Conservation (phyloP, 192 early-diverging fungal genomes). For the Phlyctochytrium planicorne region DNA sequence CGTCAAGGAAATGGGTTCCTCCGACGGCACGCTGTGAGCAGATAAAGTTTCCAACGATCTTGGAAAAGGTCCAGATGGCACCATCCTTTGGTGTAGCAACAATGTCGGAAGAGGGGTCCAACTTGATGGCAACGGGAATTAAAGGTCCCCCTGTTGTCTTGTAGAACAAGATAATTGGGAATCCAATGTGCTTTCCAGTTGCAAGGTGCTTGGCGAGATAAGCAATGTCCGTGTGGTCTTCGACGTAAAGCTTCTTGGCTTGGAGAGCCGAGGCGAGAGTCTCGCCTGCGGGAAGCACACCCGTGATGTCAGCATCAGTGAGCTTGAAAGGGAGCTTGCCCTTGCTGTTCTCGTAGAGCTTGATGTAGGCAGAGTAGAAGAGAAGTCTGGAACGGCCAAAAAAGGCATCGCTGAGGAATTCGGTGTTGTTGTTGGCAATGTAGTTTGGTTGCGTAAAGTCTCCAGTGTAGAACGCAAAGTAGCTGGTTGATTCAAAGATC, state of each 20-base stretch:
- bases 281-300: background rate
- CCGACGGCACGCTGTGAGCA: background rate
- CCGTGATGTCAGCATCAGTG: background rate
- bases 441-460: background rate
- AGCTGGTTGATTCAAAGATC: background rate
- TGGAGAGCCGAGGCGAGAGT: background rate
- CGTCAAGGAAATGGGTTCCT: background rate
- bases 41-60: background rate
- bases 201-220: background rate
- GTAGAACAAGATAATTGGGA: background rate
- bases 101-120: background rate
- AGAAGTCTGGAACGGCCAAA: background rate
- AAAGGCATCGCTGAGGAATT: background rate
- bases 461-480: background rate
- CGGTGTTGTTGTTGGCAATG: background rate
- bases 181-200: background rate
- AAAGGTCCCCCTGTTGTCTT: background rate
- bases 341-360: too few relatives aligned
- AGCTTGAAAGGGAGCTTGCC: background rate
- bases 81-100: background rate
- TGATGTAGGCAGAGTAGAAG: background rate
- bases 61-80: background rate
- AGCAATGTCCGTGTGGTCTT: background rate
- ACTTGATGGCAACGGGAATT: background rate
- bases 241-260: background rate